Evolutionary conservation across 2,329 filamentous ascomycete genomes (phyloP), one percentile per base, ranked within the genome.

Genomic region (Pezicula carpinea): DNA sequence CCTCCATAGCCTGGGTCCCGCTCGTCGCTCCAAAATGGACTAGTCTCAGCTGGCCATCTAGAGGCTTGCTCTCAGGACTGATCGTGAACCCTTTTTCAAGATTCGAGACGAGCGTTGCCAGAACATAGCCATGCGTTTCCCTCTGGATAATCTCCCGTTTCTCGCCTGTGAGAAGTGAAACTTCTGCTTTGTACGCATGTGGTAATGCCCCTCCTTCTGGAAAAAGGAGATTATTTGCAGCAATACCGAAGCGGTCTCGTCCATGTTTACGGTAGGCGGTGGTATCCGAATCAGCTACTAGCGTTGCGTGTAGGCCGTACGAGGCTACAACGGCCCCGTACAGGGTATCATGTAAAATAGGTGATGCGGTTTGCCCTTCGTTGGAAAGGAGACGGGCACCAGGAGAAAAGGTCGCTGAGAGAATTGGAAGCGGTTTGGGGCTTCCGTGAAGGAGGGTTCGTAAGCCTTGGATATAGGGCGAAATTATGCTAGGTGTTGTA

Each of bases 221-320:
- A 40, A 70, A 76, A n/a, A 96, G 68, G 6, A 92, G 77, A 58
- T 89, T 83, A 44, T 82, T 76, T 0, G 89, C 91, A 0, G 89
- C 90, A 79, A 96, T 89, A 47, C 83, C 77, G 68, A 97, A 97
- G 17, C 92, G 78, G 62, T 85, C 80, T 26, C 75, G 74, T 11
- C 92, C 92, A 59, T 86, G 83, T 55, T 80, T 79, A 52, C 92
- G 84, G 66, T 92, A 92, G 54, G 82, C 85, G 0, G 79, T 72
- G 0, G 91, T 95, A 65, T 97, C 92, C 65, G 87, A 93, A 69
- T 96, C 90, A 57, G 88, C 90, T 18, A 97, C 89, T 3, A 97
- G 76, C 35, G 85, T 83, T 23, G 91, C 88, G 61, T 97, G 92
- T 60, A 97, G 82, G 17, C 87, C 92, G 77, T 95, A 95, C 64